Evolutionary conservation across 805 yeast species (phyloP), one percentile per base, ranked within the genome.

Genomic region (Wickerhamomyces kurtzmanii): DNA sequence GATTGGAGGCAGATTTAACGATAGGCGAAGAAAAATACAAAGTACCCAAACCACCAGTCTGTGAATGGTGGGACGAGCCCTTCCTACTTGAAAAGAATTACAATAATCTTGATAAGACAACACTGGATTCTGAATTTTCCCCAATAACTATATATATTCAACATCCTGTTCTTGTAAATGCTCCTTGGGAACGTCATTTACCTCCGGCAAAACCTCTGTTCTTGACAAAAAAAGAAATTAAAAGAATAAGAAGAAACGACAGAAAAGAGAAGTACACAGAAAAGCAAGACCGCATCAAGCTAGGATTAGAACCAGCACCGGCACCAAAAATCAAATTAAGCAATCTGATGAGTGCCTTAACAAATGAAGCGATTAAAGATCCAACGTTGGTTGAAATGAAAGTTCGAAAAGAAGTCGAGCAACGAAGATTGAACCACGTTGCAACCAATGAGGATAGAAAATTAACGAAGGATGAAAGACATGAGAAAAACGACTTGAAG

Each of bases 51-150:
- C 86, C 87, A 1, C 94, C 94, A 0, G 35, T 32, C 3, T 52
- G 75, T 2, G 96, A 86, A 50, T 85, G 96, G 95, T 89, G 96
- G 96, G 96, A 89, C 53, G 48, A 53, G 30, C 71, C 71, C 3
- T 68, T 71, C 26, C 39, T 80, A 3, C 40, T 38, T 9, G 58
- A 57, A 16, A 50, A 51, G 3, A 45, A 45, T 22, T 65, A 69
- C 38, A 47, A 47, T 2, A 43, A 57, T 22, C 32, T 62, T n/a
- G 43, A 50, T 5, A 56, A 54, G 1, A 51, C 57, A 9, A 57
- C 59, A 27, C 54, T 55, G 20, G 59, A 51, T 29, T 64, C 60
- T 16, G 40, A 40, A 1, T 53, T 59, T 15, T 39, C 40, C 22
- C 78, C 81, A 0, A 69, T 85, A 1, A 66, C 87, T 0, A 45